Conservation (phyloP, 352 stramenopile genomes). For the Phytophthora cactorum region DNA sequence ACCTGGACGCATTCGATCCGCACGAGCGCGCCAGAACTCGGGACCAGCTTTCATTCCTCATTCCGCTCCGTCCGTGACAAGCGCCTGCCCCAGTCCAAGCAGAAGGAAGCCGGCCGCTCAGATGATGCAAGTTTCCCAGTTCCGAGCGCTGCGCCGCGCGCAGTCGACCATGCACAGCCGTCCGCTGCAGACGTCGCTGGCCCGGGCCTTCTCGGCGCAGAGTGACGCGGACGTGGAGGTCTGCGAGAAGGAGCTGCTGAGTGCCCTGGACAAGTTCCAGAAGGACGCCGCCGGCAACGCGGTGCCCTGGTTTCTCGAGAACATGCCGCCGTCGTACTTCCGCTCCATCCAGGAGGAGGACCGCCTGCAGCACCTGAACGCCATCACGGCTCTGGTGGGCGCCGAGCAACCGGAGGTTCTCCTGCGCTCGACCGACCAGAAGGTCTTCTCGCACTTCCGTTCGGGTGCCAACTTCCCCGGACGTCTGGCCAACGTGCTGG, state of each 20-base stretch:
- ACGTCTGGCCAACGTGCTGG: slow-evolving; percentile 70
- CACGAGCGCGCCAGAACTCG: background rate
- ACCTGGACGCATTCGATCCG: background rate
- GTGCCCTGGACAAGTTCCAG: slow-evolving; percentile 72
- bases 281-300: slow-evolving; percentile 74
- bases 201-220: slow-evolving; percentile 55
- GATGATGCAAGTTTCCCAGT: slow-evolving; percentile 72
- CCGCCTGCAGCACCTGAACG: slow-evolving; percentile 87
- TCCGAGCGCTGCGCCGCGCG: slow-evolving; percentile 56
- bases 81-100: slow-evolving; percentile 21
- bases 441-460: slow-evolving; percentile 87
- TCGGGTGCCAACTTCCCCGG: slow-evolving; percentile 80
- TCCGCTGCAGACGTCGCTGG: slow-evolving; percentile 39
- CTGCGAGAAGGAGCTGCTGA: slow-evolving; percentile 52
- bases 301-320: slow-evolving; percentile 88
- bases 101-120: slow-evolving; percentile 20
- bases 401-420: slow-evolving; percentile 83
- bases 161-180: slow-evolving; percentile 37
- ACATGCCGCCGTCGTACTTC: slow-evolving; percentile 93
- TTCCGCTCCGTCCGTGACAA: slow-evolving; percentile 27
- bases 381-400: slow-evolving; percentile 83
- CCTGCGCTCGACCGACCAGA: slow-evolving; percentile 73
- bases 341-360: slow-evolving; percentile 85
- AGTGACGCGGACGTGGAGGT: slow-evolving; percentile 35
- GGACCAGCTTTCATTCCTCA: slow-evolving; percentile 27